These are phyloP conservation scores for Nematodospora valgi DNA, from an alignment of 805 yeast species.

Conservation along the genomic window DNA sequence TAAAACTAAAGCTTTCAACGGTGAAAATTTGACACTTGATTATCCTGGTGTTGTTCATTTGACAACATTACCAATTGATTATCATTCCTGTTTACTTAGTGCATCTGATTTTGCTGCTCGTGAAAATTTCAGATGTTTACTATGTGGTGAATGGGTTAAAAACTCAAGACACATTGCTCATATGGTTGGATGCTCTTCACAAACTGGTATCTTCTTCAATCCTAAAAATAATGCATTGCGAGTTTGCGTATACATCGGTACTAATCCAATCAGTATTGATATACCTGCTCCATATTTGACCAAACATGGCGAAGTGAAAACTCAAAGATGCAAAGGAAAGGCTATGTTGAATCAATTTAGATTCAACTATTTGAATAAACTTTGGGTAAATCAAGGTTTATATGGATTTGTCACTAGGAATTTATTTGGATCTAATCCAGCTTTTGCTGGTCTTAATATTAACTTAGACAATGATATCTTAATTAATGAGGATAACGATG, in stretches of 20 bases:
- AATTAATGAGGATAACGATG: constrained; percentile 15
- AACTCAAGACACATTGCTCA: constrained; percentile 22
- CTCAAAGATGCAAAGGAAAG: constrained; percentile 51
- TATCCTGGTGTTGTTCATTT: constrained; percentile 56
- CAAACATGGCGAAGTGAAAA: constrained; percentile 70
- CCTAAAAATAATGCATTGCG: constrained; percentile 24
- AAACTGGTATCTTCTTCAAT: constrained; percentile 24
- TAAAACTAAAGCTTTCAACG: constrained; percentile 16
- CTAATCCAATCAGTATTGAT: constrained; percentile 23
- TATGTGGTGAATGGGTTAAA: constrained; percentile 26
- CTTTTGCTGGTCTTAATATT: constrained; percentile 11
- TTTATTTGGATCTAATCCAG: constrained; percentile 20
- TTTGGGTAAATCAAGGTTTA: constrained; percentile 62
- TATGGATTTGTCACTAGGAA: constrained; percentile 43
- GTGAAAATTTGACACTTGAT: constrained; percentile 28
- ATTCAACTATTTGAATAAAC: constrained; percentile 51
- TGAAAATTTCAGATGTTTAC: constrained; percentile 30
- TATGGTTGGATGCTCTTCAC: constrained; percentile 22
- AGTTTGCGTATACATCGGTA: constrained; percentile 22
- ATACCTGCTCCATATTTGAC: constrained; percentile 71
- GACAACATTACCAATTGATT: constrained; percentile 48
- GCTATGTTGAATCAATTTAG: constrained; percentile 54
- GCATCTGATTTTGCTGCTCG: constrained; percentile 19
- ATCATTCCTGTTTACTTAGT: constrained; percentile 19
- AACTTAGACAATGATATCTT: constrained; percentile 14